Evolutionary conservation across 129 eudicot species (phyloP).

Genomic region (Glebionis coronaria): DNA sequence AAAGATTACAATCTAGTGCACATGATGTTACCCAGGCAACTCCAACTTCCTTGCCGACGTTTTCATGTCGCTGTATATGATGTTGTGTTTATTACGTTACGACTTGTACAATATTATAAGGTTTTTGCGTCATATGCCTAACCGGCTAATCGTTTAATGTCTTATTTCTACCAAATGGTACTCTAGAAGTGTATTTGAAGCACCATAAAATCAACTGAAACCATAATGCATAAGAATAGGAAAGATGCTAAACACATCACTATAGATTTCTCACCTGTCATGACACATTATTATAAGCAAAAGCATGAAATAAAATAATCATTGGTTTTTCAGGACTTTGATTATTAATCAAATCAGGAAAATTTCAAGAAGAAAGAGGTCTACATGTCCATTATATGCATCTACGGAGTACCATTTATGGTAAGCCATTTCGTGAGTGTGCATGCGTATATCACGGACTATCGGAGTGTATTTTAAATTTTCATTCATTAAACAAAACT

Average conservation of each 20-base stretch:
- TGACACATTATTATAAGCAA: conserved; percentile 11
- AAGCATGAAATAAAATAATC: conserved; percentile 17
- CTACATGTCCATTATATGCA: conserved; percentile 24
- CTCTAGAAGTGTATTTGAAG: not conserved
- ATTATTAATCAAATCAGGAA: conserved; percentile 14
- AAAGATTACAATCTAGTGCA: no score
- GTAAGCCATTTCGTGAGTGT: not conserved
- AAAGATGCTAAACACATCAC: conserved; percentile 32
- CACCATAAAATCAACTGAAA: conserved; percentile 9
- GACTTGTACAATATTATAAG: no score
- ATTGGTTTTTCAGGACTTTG: conserved; percentile 12
- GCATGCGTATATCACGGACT: not conserved
- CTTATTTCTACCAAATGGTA: not conserved
- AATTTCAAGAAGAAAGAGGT: conserved; percentile 9
- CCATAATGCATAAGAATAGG: not conserved
- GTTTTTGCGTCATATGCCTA: no score
- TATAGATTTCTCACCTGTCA: conserved; percentile 24
- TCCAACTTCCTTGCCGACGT: no score
- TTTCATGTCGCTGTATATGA: no score
- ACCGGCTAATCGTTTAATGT: no score
- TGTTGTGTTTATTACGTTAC: no score
- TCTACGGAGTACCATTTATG: conserved; percentile 15
- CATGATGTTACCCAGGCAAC: no score
- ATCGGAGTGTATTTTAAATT: no score
- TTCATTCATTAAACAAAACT: no score